Base-by-base conservation (phyloP, 2,329 filamentous ascomycete genomes). In the Monosporascus ibericus region DNA sequence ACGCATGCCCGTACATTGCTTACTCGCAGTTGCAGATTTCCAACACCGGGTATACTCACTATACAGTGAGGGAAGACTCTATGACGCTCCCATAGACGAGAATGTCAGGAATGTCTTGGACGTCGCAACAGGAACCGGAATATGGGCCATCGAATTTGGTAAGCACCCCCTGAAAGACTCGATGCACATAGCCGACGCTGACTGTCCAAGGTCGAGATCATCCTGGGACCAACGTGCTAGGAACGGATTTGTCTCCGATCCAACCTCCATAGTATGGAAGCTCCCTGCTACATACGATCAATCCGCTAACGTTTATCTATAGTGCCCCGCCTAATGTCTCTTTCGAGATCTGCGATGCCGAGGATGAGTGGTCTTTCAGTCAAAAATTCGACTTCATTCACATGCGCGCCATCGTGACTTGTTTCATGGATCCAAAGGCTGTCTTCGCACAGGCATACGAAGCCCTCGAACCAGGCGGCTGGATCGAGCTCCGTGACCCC, bases 301-400 rank as follows among this genome's bases (percentile, higher is more conserved):
- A 44, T 18, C n/a, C 24, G 9, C 8, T 42, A 42, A 42, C 20
- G 18, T 4, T 42, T 9, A 11, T 18, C 2, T 22, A n/a, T 44
- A 59, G 58, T 49, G 53, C 55, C 18, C 62, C 60, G 15, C 55
- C 60, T 9, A 64, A 63, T 24, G 58, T 60, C n/a, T 39, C 51
- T 24, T 64, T 64, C 47, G 58, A 64, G 55, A 63, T 64, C 58
- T 57, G 52, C 53, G 62, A 64, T 49, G 60, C 58, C 48, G 60
- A 64, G 48, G 60, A 64, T 48, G 62, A 64, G 47, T 64, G 62
- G 60, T 51, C 48, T 20, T 58, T 61, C 44, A 47, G 47, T 18
- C 48, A 49, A 8, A 55, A 54, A 22, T 64, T 64, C 44, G 58
- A 64, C 49, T 55, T 62, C 30, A 50, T 64, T 25, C 62, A 64